phyloP scores from a whole-genome alignment of 208 protist species.

The Phytomonas sp. region DNA sequence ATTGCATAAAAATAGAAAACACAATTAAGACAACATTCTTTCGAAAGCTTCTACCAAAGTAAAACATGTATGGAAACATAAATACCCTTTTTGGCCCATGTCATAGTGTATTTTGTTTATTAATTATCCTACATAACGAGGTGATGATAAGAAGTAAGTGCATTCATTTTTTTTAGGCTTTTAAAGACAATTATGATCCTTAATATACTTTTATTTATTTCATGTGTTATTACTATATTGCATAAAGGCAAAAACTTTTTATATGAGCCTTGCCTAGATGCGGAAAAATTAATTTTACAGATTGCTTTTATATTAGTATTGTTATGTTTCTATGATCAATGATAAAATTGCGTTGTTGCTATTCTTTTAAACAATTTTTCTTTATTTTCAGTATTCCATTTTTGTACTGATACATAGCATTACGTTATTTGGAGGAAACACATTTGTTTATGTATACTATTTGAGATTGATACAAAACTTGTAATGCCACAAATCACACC shows the following conservation, averaged over 20 bases:
- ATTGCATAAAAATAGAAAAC: background rate
- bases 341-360: constrained; percentile 1
- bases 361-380: background rate
- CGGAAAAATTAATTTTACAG: background rate
- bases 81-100: background rate
- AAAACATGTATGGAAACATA: background rate
- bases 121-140: background rate
- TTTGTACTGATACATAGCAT: constrained; percentile 2
- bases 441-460: background rate
- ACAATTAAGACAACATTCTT: background rate
- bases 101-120: background rate
- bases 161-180: constrained; percentile 3
- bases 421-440: background rate
- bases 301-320: background rate
- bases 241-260: background rate
- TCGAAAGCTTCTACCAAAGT: background rate
- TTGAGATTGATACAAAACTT: background rate
- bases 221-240: background rate
- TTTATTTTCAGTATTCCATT: constrained; percentile 1
- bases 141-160: background rate
- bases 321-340: background rate
- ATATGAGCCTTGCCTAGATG: background rate
- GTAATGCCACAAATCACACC: background rate
- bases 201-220: background rate
- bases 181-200: background rate